phyloP scores from a whole-genome alignment of 2,329 filamentous ascomycete genomes.

The Talaromyces verruculosus region DNA sequence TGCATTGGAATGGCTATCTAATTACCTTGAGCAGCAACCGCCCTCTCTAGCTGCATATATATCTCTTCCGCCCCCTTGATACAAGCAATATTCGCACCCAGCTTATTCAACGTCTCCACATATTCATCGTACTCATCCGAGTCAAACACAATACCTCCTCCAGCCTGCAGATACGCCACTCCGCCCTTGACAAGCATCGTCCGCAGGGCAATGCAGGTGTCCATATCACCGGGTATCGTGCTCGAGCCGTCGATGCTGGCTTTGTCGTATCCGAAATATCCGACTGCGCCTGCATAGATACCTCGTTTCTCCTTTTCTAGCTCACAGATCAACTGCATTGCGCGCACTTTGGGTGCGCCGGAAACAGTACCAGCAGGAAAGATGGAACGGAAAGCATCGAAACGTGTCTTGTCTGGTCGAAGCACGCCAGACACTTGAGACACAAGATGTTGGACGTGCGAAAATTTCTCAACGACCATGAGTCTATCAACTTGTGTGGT shows the following conservation, averaged over 20 bases:
- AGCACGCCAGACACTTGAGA: constrained; percentile 94
- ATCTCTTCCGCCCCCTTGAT: constrained; percentile 79
- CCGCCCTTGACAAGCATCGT: constrained; percentile 95
- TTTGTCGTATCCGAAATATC: constrained; percentile 88
- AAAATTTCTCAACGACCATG: constrained; percentile 94
- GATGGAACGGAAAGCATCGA: constrained; percentile 93
- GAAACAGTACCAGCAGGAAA: constrained; percentile 96
- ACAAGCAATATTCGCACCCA: constrained; percentile 84
- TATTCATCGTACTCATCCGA: constrained; percentile 89
- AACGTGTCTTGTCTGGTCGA: constrained; percentile 77
- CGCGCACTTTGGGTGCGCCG: constrained; percentile 90
- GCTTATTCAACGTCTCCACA: constrained; percentile 95
- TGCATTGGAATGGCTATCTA: background rate
- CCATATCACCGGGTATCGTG: constrained; percentile 80
- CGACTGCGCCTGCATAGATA: constrained; percentile 92
- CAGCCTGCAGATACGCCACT: constrained; percentile 83
- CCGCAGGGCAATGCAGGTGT: constrained; percentile 76
- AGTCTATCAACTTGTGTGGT: constrained; percentile 88
- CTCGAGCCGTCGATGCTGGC: constrained; percentile 62
- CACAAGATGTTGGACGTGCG: constrained; percentile 94
- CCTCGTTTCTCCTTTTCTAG: constrained; percentile 91
- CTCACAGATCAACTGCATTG: constrained; percentile 96
- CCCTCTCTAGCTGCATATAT: constrained; percentile 51
- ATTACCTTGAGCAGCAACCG: constrained; percentile 21
- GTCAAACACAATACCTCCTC: constrained; percentile 89